Base-by-base conservation (phyloP, 805 yeast genomes). In the Jamesozyma rosinii region DNA sequence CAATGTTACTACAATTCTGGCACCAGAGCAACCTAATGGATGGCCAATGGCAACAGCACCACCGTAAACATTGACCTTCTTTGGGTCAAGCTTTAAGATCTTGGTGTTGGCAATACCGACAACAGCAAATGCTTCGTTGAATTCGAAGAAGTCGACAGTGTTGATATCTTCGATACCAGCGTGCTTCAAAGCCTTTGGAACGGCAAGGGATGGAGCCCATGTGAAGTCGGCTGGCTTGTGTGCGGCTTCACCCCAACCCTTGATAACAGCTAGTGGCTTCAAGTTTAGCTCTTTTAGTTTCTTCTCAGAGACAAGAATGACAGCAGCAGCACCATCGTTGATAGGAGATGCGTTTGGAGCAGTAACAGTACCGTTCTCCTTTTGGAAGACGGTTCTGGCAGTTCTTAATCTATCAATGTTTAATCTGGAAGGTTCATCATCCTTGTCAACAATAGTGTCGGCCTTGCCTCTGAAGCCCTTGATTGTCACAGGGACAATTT, bases 221-320 rank as follows among this genome's bases (percentile, higher is more conserved):
- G 98, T 90, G 75, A 92, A 92, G 69, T 89, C 94, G 55, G 83
- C 76, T 52, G 99, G 98, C 36, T 79, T 79, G 65, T 87, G 89
- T 44, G 95, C 98, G 58, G 97, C 97, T 65, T 92, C 99, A 68
- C 95, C 98, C 95, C 95, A 90, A 48, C 96, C 95, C 42, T 76
- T 63, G 57, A 92, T 81, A 65, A 79, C 79, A 47, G 96, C 97
- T 49, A 92, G 64, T 50, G 99, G 98, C 63, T 72, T 87, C 61
- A 92, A 71, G 37, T 83, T 82, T 55, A 88, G 77, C 74, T 89
- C 95, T 64, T 79, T 77, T 57, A 89, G 74, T 71, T 89, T 88
- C 49, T 70, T 70, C 62, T 78, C 97, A 46, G 95, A 83, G 41
- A 87, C 92, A 53, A 92, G 74, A 37, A 92, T 72, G 32, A 92